Evolutionary conservation across 805 yeast species (phyloP).

Genomic region (Starmerella sirachaensis): DNA sequence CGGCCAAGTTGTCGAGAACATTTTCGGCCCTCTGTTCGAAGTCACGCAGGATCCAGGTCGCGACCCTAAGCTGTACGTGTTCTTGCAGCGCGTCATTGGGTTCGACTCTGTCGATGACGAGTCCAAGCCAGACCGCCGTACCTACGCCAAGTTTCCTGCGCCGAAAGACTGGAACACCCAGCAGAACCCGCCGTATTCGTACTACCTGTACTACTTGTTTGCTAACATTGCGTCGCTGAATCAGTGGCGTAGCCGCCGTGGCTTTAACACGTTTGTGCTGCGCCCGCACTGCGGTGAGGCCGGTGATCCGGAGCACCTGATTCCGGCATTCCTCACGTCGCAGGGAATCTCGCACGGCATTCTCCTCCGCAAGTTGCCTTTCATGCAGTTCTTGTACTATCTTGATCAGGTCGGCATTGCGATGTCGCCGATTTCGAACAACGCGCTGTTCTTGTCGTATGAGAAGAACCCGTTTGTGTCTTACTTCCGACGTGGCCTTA

Average conservation of each 20-base stretch:
- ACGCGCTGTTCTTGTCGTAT: constrained; percentile 87
- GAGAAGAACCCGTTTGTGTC: constrained; percentile 92
- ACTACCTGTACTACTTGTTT: constrained; percentile 78
- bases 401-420: constrained; percentile 94
- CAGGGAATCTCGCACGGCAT: constrained; percentile 96
- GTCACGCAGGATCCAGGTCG: constrained; percentile 72
- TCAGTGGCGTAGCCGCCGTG: constrained; percentile 62
- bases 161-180: constrained; percentile 70
- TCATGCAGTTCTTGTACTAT: constrained; percentile 84
- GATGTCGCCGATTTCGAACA: constrained; percentile 95
- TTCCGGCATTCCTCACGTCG: constrained; percentile 75
- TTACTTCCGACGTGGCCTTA: constrained; percentile 85
- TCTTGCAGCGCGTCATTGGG: constrained; percentile 88
- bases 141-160: constrained; percentile 72
- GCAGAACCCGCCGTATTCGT: constrained; percentile 94
- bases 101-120: constrained; percentile 98
- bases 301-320: constrained; percentile 97
- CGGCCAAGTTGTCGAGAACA: constrained; percentile 62
- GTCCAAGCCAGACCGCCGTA: constrained; percentile 75
- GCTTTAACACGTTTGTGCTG: constrained; percentile 79
- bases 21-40: constrained; percentile 82
- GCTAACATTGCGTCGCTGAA: constrained; percentile 80
- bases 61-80: constrained; percentile 84
- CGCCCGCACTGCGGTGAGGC: constrained; percentile 99
- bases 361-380: constrained; percentile 81